Evolutionary conservation across 2,329 filamentous ascomycete genomes (phyloP).

Genomic region (Penicillium sp.): DNA sequence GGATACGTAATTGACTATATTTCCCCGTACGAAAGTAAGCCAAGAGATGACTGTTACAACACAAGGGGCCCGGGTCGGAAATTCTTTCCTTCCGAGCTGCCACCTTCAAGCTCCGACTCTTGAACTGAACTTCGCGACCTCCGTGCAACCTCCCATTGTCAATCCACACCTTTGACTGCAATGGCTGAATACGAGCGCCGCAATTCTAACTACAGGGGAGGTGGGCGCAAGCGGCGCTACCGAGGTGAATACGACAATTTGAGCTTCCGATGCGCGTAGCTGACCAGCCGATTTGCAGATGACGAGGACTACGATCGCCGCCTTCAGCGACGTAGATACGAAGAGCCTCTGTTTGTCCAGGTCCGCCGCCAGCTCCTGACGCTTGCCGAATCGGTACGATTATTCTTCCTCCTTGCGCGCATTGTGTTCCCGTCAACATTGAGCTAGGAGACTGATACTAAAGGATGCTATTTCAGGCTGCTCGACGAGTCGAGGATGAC

Average conservation of each 20-base stretch:
- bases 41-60: too few relatives aligned
- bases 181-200: slow-evolving; percentile 56
- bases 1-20: too few relatives aligned
- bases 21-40: too few relatives aligned
- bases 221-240: slow-evolving; percentile 67
- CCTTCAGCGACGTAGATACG: slow-evolving; percentile 67
- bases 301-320: slow-evolving; percentile 73
- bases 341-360: slow-evolving; percentile 66
- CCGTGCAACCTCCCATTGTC: slow-evolving; percentile 6
- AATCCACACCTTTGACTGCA: slow-evolving; percentile 4
- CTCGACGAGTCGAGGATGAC: slow-evolving; percentile 74
- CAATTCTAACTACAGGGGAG: slow-evolving; percentile 48
- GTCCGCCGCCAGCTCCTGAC: slow-evolving; percentile 73
- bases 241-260: slow-evolving; percentile 56
- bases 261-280: slow-evolving; percentile 11
- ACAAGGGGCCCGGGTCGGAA: slow-evolving; percentile 16
- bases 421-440: background rate
- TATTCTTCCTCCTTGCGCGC: slow-evolving; percentile 2
- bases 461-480: slow-evolving; percentile 43
- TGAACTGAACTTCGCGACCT: background rate
- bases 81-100: slow-evolving; percentile 15
- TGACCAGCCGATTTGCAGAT: slow-evolving; percentile 48
- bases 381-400: slow-evolving; percentile 67
- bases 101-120: slow-evolving; percentile 15
- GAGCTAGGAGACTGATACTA: slow-evolving; percentile 9